phyloP scores from a whole-genome alignment of 2,329 filamentous ascomycete genomes.

The Aspergillus latus region DNA sequence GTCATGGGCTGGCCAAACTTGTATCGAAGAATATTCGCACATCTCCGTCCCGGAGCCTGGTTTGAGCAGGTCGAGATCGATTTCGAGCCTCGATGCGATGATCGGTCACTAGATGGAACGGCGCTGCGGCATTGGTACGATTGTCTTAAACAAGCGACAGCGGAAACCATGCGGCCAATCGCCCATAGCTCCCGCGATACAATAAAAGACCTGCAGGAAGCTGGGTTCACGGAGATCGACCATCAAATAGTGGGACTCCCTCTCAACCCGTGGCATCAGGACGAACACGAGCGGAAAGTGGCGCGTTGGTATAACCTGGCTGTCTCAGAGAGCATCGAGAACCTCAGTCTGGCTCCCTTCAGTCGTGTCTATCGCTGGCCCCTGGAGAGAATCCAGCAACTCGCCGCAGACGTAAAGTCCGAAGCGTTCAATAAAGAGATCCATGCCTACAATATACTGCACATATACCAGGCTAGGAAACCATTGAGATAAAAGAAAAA shows the following conservation, averaged over 20 bases:
- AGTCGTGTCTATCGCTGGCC: slow-evolving; percentile 63
- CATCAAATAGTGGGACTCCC: slow-evolving; percentile 69
- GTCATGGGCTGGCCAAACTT: slow-evolving; percentile 73
- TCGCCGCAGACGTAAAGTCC: slow-evolving; percentile 63
- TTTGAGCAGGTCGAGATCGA: slow-evolving; percentile 92
- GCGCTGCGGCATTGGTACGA: slow-evolving; percentile 68
- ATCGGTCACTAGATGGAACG: slow-evolving; percentile 58
- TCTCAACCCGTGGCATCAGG: slow-evolving; percentile 69
- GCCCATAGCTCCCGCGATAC: slow-evolving; percentile 60
- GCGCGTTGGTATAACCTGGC: slow-evolving; percentile 83
- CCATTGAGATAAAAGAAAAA: slow-evolving; percentile 22
- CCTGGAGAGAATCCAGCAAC: slow-evolving; percentile 60
- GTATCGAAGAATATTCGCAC: slow-evolving; percentile 70
- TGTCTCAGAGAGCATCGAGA: slow-evolving; percentile 70
- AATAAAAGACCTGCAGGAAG: slow-evolving; percentile 61
- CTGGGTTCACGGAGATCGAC: slow-evolving; percentile 78
- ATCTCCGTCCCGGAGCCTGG: slow-evolving; percentile 73
- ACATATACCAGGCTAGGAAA: slow-evolving; percentile 46
- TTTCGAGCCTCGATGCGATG: slow-evolving; percentile 70
- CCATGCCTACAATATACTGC: slow-evolving; percentile 65
- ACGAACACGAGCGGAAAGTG: slow-evolving; percentile 64
- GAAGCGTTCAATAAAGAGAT: slow-evolving; percentile 69
- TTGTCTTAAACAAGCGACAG: slow-evolving; percentile 67
- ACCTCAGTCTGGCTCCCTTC: slow-evolving; percentile 71
- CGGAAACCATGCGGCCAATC: slow-evolving; percentile 63